Conservation (phyloP, 148 eudicot species). For the Pouteria glomerata region DNA sequence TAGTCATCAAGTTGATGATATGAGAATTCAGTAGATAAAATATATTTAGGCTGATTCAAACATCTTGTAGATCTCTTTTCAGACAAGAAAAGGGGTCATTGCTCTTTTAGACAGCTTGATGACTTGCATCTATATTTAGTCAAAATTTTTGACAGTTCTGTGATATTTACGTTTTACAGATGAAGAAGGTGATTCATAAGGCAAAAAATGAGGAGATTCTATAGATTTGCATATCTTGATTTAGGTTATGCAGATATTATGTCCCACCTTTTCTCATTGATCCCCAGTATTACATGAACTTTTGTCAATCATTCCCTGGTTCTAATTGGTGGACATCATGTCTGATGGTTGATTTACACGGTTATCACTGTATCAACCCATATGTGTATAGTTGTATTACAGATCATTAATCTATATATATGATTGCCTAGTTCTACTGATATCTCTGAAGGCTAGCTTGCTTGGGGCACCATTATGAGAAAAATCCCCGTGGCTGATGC, state of each 20-base stretch:
- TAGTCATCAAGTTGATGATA: background rate
- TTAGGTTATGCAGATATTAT: background rate
- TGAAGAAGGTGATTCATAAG: background rate
- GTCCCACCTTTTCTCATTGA: background rate
- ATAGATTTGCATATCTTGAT: background rate
- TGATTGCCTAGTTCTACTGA: background rate
- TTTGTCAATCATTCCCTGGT: background rate
- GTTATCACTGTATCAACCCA: background rate
- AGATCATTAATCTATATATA: background rate
- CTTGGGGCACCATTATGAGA: no score
- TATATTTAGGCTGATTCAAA: background rate
- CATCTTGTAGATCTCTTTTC: background rate
- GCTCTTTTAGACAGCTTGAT: background rate
- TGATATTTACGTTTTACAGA: background rate
- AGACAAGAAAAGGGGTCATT: background rate
- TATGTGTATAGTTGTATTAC: background rate
- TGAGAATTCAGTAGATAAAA: background rate
- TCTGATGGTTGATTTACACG: background rate
- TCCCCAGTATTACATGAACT: background rate
- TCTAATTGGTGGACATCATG: background rate
- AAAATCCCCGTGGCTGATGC: constrained; percentile 12
- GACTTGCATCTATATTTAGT: background rate
- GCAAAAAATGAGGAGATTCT: background rate
- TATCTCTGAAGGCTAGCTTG: no score
- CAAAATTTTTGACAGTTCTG: background rate